Percentiles rank a stretch among this genome's conserved stretches.
These are phyloP conservation scores for Sclerotiophoma versabilis DNA, from an alignment of 2,329 filamentous ascomycete species.

Conservation along the genomic window DNA sequence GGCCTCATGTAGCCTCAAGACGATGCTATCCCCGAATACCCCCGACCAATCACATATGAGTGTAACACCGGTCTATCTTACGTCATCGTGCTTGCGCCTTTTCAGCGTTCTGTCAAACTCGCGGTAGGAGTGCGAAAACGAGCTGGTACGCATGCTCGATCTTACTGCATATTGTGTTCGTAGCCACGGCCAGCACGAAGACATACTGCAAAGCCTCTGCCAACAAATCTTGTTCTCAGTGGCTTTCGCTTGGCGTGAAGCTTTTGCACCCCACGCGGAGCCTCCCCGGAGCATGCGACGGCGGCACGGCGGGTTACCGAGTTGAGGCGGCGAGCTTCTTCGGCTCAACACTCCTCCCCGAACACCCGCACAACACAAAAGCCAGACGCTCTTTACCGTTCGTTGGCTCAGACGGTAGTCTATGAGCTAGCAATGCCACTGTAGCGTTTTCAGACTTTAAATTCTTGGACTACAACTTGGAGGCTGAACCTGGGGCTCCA, in stretches of 20 bases:
- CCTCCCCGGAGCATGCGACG: slow-evolving; percentile 1
- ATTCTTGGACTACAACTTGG: neutral
- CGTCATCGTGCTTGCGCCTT: neutral
- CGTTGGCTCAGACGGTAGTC: neutral
- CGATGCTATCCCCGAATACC: neutral
- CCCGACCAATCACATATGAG: slow-evolving; percentile 9
- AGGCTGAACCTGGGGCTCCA: slow-evolving; percentile 8
- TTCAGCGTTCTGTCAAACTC: neutral
- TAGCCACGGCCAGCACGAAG: too few species aligned
- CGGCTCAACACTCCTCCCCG: neutral
- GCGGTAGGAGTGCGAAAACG: too few species aligned
- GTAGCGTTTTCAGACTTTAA: neutral
- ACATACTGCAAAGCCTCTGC: neutral
- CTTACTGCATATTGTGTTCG: too few species aligned
- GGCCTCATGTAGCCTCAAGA: neutral
- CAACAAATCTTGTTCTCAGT: neutral
- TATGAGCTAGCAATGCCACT: neutral
- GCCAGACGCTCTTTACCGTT: neutral
- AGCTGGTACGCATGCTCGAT: too few species aligned
- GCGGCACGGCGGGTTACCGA: slow-evolving; percentile 12
- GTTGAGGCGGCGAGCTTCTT: neutral
- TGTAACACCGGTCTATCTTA: neutral
- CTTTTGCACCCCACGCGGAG: slow-evolving; percentile 9
- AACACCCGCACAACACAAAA: neutral
- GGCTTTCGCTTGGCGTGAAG: slow-evolving; percentile 1